These are phyloP conservation scores for Suillus alpinus DNA, from an alignment of 768 basidiomycete genomes.

Conservation along the genomic window DNA sequence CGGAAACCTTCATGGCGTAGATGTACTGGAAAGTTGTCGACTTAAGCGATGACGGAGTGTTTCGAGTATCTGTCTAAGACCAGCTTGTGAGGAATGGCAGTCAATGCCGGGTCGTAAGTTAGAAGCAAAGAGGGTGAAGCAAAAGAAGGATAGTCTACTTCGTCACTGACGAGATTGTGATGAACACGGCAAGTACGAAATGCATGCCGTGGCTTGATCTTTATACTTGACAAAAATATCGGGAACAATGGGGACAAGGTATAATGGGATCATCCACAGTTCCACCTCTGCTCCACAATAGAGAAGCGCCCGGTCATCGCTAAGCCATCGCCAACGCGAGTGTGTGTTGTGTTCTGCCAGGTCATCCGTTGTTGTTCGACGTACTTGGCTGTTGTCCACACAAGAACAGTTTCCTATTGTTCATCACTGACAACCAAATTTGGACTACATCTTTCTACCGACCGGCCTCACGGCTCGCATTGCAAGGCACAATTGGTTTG, in stretches of 20 bases:
- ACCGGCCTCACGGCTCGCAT: not conserved
- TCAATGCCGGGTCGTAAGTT: constrained; percentile 20
- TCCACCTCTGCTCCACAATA: constrained; percentile 13
- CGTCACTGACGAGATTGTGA: not conserved
- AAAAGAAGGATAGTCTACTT: constrained; percentile 25
- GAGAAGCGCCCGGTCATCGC: not conserved
- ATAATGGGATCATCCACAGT: constrained; percentile 9
- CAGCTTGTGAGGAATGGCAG: constrained; percentile 14
- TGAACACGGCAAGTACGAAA: not conserved
- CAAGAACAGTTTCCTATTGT: not conserved
- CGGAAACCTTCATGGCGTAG: constrained; percentile 37
- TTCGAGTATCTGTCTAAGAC: constrained; percentile 7
- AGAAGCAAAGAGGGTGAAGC: constrained; percentile 8
- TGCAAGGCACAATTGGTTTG: not conserved
- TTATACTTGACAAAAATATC: constrained; percentile 19
- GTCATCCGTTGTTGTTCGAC: not conserved
- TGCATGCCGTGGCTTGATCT: not conserved
- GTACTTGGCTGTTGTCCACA: not conserved
- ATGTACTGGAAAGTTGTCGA: not conserved
- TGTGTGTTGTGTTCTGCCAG: not conserved
- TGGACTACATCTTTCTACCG: not conserved
- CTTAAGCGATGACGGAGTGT: not conserved
- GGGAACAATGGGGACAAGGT: constrained; percentile 15
- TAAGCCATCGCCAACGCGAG: not conserved
- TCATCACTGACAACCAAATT: not conserved